A percentile compares a stretch with the other conserved stretches of the same genome.
Conservation (phyloP, 768 basidiomycete species). For the Naganishia antarctica region DNA sequence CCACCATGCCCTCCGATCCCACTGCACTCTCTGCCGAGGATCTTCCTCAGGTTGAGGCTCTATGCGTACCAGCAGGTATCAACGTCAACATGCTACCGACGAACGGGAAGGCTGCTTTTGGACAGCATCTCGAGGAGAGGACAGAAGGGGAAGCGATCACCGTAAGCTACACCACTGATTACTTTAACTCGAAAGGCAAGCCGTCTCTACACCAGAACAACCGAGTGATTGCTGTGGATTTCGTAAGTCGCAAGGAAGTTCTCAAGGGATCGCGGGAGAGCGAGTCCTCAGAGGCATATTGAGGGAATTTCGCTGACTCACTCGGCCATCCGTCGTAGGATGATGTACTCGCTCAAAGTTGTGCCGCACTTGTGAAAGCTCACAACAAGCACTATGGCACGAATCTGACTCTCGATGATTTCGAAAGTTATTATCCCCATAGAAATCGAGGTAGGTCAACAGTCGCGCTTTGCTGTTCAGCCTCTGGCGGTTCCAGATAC, state of each 20-base stretch:
- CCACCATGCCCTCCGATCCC: not conserved
- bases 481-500: no score
- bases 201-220: constrained; percentile 1
- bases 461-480: not conserved
- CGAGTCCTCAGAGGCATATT: no score
- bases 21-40: not conserved
- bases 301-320: no score
- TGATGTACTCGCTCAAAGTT: constrained; percentile 22
- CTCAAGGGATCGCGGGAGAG: no score
- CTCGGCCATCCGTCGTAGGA: not conserved
- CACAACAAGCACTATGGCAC: constrained; percentile 26
- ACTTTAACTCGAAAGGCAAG: not conserved
- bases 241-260: no score
- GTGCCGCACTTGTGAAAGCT: not conserved
- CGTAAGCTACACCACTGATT: no score
- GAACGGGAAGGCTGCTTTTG: no score
- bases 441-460: constrained; percentile 13
- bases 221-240: constrained; percentile 23
- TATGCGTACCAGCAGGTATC: not conserved
- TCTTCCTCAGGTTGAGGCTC: not conserved
- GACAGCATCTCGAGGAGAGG: no score
- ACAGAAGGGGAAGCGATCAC: no score
- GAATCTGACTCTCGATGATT: constrained; percentile 18
- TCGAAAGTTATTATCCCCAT: constrained; percentile 19
- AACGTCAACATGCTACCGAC: no score